A percentile compares a stretch with the other conserved stretches of the same genome.
These are phyloP conservation scores for Plasmopara muralis DNA, from an alignment of 352 stramenopile species.

Conservation along the genomic window DNA sequence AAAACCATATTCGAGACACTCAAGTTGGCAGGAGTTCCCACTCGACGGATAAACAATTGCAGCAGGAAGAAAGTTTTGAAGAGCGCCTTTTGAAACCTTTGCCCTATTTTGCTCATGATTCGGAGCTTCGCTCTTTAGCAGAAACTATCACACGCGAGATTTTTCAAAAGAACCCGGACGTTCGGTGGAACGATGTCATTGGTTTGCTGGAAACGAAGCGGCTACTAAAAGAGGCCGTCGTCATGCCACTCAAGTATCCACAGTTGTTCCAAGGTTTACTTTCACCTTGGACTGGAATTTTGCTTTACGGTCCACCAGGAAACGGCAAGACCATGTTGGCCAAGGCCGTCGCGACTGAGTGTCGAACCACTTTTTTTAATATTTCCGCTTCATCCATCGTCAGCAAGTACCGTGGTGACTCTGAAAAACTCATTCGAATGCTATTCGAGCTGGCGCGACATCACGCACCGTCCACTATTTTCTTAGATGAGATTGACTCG, in stretches of 20 bases:
- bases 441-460: constrained; percentile 78
- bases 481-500: constrained; percentile 84
- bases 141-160: constrained; percentile 90
- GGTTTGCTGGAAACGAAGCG: constrained; percentile 89
- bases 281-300: constrained; percentile 85
- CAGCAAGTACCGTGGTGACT: constrained; percentile 82
- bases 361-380: constrained; percentile 85
- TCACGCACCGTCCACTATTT: constrained; percentile 82
- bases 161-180: constrained; percentile 86
- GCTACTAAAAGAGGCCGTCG: constrained; percentile 91
- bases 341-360: constrained; percentile 80
- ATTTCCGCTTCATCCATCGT: constrained; percentile 84
- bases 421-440: constrained; percentile 82
- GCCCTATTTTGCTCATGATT: constrained; percentile 78
- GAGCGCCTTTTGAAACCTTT: constrained; percentile 83
- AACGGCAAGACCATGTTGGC: constrained; percentile 88
- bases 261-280: constrained; percentile 92
- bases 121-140: constrained; percentile 80
- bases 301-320: constrained; percentile 80
- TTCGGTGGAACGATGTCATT: constrained; percentile 87
- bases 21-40: constrained; percentile 27
- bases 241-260: constrained; percentile 93
- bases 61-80: constrained; percentile 46
- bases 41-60: constrained; percentile 7
- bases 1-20: constrained; percentile 17